Percentiles rank a stretch among this genome's conserved stretches.
Conservation (phyloP, 345 rosid species). For the Pistacia atlantica region DNA sequence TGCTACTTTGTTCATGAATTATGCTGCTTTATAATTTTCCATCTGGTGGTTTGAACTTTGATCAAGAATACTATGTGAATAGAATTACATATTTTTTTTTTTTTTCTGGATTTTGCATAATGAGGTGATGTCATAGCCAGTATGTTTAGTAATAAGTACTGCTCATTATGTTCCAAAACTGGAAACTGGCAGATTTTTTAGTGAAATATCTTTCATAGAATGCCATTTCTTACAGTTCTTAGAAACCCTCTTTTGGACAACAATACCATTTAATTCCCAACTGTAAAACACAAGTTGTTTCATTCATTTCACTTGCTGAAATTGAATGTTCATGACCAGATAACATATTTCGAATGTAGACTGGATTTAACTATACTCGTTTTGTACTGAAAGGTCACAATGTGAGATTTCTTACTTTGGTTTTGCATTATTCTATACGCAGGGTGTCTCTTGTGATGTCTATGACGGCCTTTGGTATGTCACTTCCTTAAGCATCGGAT, state of each 20-base stretch:
- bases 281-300: not conserved
- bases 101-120: not conserved
- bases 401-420: constrained; percentile 5
- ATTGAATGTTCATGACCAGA: not conserved
- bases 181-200: not conserved
- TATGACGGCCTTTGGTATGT: constrained; percentile 79
- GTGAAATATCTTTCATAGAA: not conserved
- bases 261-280: not conserved
- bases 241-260: not conserved
- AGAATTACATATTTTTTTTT: too few species aligned
- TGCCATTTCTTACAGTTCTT: not conserved
- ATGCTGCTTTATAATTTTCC: not conserved
- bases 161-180: not conserved
- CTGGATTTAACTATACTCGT: not conserved
- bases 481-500: constrained; percentile 75
- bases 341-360: not conserved
- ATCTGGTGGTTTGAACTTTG: not conserved
- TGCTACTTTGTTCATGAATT: too few species aligned
- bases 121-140: not conserved
- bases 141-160: not conserved
- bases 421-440: constrained; percentile 18
- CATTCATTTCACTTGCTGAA: not conserved
- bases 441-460: constrained; percentile 94
- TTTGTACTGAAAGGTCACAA: not conserved
- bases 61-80: not conserved